These are phyloP conservation scores for Podospora anserina DNA, from an alignment of 495 filamentous ascomycete genomes.

Conservation along the genomic window DNA sequence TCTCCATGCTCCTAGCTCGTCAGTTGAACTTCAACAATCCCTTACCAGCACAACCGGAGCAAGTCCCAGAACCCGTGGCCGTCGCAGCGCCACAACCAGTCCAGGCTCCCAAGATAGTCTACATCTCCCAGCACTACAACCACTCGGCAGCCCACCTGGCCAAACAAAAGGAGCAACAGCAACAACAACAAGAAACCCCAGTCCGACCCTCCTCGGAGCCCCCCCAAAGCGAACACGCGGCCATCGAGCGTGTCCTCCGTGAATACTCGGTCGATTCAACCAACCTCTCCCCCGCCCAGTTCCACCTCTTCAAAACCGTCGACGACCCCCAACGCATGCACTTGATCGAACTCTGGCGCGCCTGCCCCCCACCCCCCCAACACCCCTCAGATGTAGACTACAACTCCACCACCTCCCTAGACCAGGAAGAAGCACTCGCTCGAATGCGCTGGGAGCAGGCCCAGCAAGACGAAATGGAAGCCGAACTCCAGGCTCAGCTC, in stretches of 20 bases:
- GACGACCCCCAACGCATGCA: constrained; percentile 55
- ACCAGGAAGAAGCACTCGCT: constrained; percentile 50
- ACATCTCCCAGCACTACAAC: constrained; percentile 73
- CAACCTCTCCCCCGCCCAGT: constrained; percentile 54
- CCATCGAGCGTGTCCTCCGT: constrained; percentile 38
- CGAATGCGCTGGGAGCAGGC: constrained; percentile 52
- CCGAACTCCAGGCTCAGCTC: constrained; percentile 27
- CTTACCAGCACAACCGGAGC: constrained; percentile 11
- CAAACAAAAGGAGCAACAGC: constrained; percentile 28
- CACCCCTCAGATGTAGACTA: constrained; percentile 42
- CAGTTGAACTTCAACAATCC: constrained; percentile 54
- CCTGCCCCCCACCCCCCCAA: constrained; percentile 48
- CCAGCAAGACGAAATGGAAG: constrained; percentile 27
- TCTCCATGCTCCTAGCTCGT: constrained; percentile 62
- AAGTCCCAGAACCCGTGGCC: constrained; percentile 32
- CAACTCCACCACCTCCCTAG: constrained; percentile 47
- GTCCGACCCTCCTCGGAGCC: constrained; percentile 49
- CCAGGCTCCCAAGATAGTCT: constrained; percentile 46
- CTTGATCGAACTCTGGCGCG: constrained; percentile 65
- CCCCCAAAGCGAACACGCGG: constrained; percentile 42
- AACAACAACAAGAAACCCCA: constrained; percentile 21
- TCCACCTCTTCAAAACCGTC: constrained; percentile 60
- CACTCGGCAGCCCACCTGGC: constrained; percentile 59
- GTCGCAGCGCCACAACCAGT: constrained; percentile 33
- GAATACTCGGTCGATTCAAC: constrained; percentile 54